Base-by-base conservation (phyloP, 768 basidiomycete species). In the Dendrothele bispora region DNA sequence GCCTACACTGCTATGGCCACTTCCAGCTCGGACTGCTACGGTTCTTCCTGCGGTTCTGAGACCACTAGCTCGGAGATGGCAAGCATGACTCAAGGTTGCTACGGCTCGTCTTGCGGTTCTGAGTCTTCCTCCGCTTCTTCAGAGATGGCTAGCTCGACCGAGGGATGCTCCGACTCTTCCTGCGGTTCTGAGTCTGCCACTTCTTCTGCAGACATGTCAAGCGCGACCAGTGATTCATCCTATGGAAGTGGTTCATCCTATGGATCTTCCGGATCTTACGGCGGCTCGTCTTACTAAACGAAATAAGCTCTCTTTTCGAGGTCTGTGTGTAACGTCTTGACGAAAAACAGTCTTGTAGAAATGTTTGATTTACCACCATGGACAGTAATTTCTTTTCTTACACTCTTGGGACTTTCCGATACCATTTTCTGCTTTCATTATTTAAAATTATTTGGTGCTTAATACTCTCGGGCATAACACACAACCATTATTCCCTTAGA, bases 391-490 rank as follows among this genome's bases (percentile, higher is more conserved):
- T 56, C 41, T 37, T 52, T 44, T 57, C 53, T 57, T 61, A 67
- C 61, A 63, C 45, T 54, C 55, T 45, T 54, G 46, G 57, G 55
- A 54, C 53, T 42, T 50, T 43, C 52, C 43, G 57, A 66, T 70
- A 64, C 63, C 60, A 64, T 20, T 27, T 57, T 59, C 69, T 63
- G 62, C 62, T 62, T 67, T 61, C 60, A 58, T 62, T 69, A 62
- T 61, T 62, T 66, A 63, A 50, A 43, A 36, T 39, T 68, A 59
- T 64, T 60, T 52, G 59, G 64, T 71, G 65, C 63, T 62, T 72
- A 70, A 71, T 71, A 67, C 59, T 67, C 68, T 61, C 41, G 44
- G 55, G 60, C 58, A 61, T 64, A 64, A 62, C 63, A 59, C 58
- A 61, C 63, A 64, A 62, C 63, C 55, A 53, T 61, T 60, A 58